Evolutionary conservation across 306 rosid species (phyloP).

Genomic region (Hylodesmum podocarpum): DNA sequence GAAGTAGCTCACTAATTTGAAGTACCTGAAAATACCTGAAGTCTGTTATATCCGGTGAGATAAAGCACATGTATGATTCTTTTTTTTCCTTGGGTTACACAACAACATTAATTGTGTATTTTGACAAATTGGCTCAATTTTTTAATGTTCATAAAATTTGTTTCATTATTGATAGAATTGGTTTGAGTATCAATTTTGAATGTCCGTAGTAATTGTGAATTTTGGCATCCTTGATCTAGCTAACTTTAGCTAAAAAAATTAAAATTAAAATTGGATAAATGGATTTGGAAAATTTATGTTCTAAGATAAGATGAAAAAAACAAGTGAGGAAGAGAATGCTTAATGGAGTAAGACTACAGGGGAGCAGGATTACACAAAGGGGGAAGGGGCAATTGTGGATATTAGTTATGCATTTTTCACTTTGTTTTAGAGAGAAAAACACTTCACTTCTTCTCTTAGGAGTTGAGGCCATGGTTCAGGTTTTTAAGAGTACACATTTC

Average conservation of each 20-base stretch:
- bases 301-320: neutral
- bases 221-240: no score
- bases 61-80: neutral
- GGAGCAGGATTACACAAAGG: neutral
- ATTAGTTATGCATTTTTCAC: neutral
- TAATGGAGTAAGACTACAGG: neutral
- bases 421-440: neutral
- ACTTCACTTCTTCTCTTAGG: neutral
- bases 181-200: no score
- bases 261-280: no score
- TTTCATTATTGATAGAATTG: neutral
- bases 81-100: neutral
- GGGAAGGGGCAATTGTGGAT: neutral
- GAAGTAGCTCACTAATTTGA: conserved; percentile 89
- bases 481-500: neutral
- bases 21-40: conserved; percentile 57
- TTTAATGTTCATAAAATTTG: neutral
- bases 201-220: no score
- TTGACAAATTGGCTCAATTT: conserved; percentile 24
- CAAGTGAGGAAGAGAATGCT: neutral
- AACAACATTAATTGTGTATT: neutral
- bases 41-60: conserved; percentile 4
- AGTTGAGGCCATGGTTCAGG: neutral
- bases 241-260: no score
- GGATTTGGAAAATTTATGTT: neutral